phyloP scores from a whole-genome alignment of 2,329 filamentous ascomycete species.

The Mariannaea elegans region DNA sequence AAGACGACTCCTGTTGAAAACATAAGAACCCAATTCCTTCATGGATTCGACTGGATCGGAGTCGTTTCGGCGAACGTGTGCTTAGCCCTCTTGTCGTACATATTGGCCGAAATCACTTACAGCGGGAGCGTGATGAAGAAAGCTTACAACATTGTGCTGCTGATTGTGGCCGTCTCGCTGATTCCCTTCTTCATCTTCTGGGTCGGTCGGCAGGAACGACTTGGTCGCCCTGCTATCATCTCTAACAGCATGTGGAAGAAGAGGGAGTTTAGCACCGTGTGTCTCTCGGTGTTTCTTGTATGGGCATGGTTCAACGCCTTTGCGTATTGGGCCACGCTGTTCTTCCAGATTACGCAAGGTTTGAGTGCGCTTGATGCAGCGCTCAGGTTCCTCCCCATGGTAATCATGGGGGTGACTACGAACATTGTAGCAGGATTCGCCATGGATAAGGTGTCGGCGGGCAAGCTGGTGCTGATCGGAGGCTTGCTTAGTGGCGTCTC shows the following conservation, averaged over 20 bases:
- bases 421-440: constrained; percentile 12
- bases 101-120: constrained; percentile 17
- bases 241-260: constrained; percentile 68
- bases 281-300: constrained; percentile 54
- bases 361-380: constrained; percentile 6
- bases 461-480: constrained; percentile 1
- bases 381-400: constrained; percentile 16
- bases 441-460: constrained; percentile 15
- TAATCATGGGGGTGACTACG: constrained; percentile 4
- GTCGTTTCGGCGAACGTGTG: constrained; percentile 15
- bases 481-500: constrained; percentile 10
- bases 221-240: constrained; percentile 45
- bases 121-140: constrained; percentile 15
- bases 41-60: constrained; percentile 22
- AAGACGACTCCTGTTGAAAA: constrained; percentile 5
- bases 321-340: constrained; percentile 45
- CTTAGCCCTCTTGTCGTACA: constrained; percentile 19
- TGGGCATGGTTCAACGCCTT: constrained; percentile 54
- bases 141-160: constrained; percentile 19
- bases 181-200: constrained; percentile 24
- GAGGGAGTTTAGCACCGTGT: constrained; percentile 59
- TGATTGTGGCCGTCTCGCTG: constrained; percentile 6
- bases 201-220: constrained; percentile 21
- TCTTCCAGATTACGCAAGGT: constrained; percentile 19
- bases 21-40: constrained; percentile 6